Evolutionary conservation across 306 rosid species (phyloP).

Genomic region (Mucuna pruriens): DNA sequence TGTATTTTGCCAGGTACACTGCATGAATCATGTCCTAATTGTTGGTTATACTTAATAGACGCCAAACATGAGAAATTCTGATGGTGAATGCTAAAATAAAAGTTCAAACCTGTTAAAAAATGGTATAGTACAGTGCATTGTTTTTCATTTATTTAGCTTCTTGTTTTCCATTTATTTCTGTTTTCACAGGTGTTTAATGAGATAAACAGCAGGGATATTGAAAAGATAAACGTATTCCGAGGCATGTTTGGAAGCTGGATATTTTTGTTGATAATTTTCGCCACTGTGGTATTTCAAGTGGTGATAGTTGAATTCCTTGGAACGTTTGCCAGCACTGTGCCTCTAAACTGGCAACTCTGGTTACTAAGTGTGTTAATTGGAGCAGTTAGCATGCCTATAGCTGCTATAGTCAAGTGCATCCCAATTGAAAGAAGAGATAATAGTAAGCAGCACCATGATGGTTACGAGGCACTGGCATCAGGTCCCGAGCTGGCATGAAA

Average conservation of each 20-base stretch:
- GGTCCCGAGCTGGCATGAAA: conserved; percentile 67
- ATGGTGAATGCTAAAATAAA: background rate
- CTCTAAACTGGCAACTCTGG: conserved; percentile 92
- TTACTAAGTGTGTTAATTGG: conserved; percentile 72
- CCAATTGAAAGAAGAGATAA: conserved; percentile 65
- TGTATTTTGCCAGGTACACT: conserved; percentile 90
- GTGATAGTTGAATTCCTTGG: conserved; percentile 87
- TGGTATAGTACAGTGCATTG: background rate
- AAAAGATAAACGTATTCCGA: conserved; percentile 77
- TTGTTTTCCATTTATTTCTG: conserved; percentile 32
- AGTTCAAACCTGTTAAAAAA: background rate
- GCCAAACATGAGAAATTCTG: background rate
- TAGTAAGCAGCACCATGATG: conserved; percentile 62
- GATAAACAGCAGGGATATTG: conserved; percentile 88
- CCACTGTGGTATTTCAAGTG: conserved; percentile 71
- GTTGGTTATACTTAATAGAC: background rate
- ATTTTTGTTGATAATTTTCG: conserved; percentile 63
- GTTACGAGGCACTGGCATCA: conserved; percentile 69
- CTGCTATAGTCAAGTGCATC: conserved; percentile 76
- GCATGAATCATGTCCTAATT: background rate
- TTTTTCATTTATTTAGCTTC: background rate
- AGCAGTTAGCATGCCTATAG: conserved; percentile 73
- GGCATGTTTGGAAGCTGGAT: conserved; percentile 86
- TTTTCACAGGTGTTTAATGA: conserved; percentile 84
- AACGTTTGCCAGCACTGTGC: conserved; percentile 87